phyloP scores from a whole-genome alignment of 1,284 basidiomycete species.

The Cutaneotrichosporon cavernicola region DNA sequence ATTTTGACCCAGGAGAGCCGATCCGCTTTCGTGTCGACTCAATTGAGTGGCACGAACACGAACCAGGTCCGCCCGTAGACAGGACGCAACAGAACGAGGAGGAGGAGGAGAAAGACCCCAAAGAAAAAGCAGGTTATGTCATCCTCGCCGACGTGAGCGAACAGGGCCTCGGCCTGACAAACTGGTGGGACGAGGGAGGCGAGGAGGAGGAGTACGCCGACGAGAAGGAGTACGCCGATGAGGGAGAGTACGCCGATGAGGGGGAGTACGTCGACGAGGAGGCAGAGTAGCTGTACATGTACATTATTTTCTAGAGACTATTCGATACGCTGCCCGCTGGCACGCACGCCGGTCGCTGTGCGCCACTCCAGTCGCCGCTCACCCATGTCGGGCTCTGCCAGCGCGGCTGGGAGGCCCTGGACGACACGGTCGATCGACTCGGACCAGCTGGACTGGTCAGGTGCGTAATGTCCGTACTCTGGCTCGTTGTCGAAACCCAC shows the following conservation, averaged over 20 bases:
- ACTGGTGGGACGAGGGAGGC: constrained; percentile 58
- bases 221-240: constrained; percentile 9
- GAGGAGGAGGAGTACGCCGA: constrained; percentile 19
- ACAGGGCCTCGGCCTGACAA: constrained; percentile 71
- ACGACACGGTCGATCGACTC: constrained; percentile 38
- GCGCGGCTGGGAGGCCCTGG: constrained; percentile 33
- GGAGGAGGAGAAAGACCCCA: constrained; percentile 22
- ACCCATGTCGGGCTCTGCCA: constrained; percentile 17
- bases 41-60: constrained; percentile 86
- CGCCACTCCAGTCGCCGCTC: constrained; percentile 21
- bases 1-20: constrained; percentile 77
- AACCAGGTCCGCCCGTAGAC: constrained; percentile 67
- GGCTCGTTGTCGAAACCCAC: constrained; percentile 60
- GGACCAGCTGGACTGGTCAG: constrained; percentile 50
- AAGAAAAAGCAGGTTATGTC: constrained; percentile 19
- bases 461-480: constrained; percentile 59
- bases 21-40: constrained; percentile 84
- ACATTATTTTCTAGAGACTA: not conserved
- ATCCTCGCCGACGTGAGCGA: constrained; percentile 73
- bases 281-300: constrained; percentile 11
- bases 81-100: constrained; percentile 21
- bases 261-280: constrained; percentile 10
- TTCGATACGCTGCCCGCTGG: constrained; percentile 18
- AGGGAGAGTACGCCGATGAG: constrained; percentile 8
- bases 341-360: constrained; percentile 4